Conservation (phyloP, 2,329 filamentous ascomycete species). For the Scedosporium boydii region DNA sequence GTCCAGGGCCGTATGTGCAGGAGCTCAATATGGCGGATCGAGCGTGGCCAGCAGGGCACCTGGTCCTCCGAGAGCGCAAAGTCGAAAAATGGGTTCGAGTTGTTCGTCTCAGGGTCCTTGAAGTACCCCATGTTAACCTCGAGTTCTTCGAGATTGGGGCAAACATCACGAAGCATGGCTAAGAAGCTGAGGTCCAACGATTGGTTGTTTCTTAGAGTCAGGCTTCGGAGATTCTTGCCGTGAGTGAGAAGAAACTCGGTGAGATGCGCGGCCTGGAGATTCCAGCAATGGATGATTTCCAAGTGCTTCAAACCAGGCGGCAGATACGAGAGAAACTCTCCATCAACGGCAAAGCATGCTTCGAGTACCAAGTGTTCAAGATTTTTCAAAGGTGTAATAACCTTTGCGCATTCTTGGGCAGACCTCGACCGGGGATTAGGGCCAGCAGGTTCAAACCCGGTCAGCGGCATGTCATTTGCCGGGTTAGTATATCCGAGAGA, state of each 20-base stretch:
- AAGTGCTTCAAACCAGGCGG: slow-evolving; percentile 58
- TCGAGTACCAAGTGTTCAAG: slow-evolving; percentile 64
- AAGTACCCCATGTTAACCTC: slow-evolving; percentile 74
- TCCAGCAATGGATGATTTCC: slow-evolving; percentile 70
- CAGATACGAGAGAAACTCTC: slow-evolving; percentile 56
- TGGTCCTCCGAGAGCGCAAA: slow-evolving; percentile 54
- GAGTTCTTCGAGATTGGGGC: slow-evolving; percentile 61
- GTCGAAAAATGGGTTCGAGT: slow-evolving; percentile 68
- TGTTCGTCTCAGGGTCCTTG: slow-evolving; percentile 57
- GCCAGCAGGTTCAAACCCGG: background rate
- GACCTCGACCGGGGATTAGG: background rate
- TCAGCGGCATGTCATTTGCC: background rate
- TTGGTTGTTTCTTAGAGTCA: slow-evolving; percentile 71
- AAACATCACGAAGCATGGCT: slow-evolving; percentile 52
- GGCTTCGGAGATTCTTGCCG: slow-evolving; percentile 55
- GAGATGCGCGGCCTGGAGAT: slow-evolving; percentile 59
- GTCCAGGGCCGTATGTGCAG: slow-evolving; percentile 69
- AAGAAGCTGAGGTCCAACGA: slow-evolving; percentile 69
- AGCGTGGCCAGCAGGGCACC: slow-evolving; percentile 68
- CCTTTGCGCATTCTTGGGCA: slow-evolving; percentile 12
- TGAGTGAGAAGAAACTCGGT: slow-evolving; percentile 55
- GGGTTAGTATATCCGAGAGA: background rate
- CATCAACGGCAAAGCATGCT: slow-evolving; percentile 63
- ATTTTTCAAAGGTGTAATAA: slow-evolving; percentile 40
- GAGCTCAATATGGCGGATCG: slow-evolving; percentile 62